phyloP scores from a whole-genome alignment of 352 stramenopile genomes.

The Peronosclerospora sorghi region DNA sequence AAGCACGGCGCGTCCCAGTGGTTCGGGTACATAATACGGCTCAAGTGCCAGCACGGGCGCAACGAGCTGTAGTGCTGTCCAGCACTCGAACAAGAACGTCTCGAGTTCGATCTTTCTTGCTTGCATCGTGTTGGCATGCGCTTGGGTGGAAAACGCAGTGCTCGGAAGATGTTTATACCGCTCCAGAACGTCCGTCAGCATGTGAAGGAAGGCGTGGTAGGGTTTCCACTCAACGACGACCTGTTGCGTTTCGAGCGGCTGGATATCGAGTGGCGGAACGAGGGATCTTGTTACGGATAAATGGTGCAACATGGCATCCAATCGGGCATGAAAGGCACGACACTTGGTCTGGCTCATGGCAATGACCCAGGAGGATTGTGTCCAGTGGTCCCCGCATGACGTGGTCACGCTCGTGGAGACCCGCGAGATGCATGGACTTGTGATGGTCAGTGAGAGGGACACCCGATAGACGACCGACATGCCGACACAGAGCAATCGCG shows the following conservation, averaged over 20 bases:
- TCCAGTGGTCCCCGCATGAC: slow-evolving; percentile 10
- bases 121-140: slow-evolving; percentile 24
- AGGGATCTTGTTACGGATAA: slow-evolving; percentile 20
- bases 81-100: slow-evolving; percentile 34
- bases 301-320: slow-evolving; percentile 30
- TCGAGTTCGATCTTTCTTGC: slow-evolving; percentile 27
- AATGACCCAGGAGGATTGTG: slow-evolving; percentile 40
- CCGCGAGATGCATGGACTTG: slow-evolving; percentile 15
- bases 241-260: slow-evolving; percentile 2
- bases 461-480: slow-evolving; percentile 46
- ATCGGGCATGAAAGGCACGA: slow-evolving; percentile 32
- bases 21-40: slow-evolving; percentile 24
- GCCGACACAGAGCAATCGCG: slow-evolving; percentile 43
- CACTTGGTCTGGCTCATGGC: slow-evolving; percentile 56
- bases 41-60: slow-evolving; percentile 34
- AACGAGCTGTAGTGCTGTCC: slow-evolving; percentile 34
- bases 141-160: slow-evolving; percentile 31
- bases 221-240: slow-evolving; percentile 30
- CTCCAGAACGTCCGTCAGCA: slow-evolving; percentile 25
- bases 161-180: slow-evolving; percentile 28
- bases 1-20: slow-evolving; percentile 25
- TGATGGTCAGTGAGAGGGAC: slow-evolving; percentile 24
- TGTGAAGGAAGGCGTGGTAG: slow-evolving; percentile 34
- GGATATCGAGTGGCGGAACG: background rate
- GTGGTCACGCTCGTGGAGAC: slow-evolving; percentile 3